Evolutionary conservation across 208 protist species (phyloP).

Genomic region (Naegleria fowleri): DNA sequence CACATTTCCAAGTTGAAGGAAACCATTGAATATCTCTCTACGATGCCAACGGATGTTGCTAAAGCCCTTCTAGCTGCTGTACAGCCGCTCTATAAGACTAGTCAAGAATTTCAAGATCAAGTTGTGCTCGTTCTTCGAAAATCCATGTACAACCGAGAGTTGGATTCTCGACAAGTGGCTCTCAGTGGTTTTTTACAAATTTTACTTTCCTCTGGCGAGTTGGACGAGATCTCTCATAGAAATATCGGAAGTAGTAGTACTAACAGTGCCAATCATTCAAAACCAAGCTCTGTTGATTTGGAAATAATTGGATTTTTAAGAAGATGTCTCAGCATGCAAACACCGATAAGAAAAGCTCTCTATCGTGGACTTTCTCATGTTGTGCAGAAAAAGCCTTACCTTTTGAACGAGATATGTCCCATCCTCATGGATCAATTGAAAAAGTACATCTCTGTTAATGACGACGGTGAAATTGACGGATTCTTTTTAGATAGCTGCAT

Average conservation of each 20-base stretch:
- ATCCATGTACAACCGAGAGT: background rate
- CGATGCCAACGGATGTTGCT: background rate
- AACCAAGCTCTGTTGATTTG: background rate
- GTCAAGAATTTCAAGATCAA: conserved; percentile 8
- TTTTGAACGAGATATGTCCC: background rate
- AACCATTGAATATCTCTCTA: background rate
- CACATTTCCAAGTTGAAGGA: background rate
- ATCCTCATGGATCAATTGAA: background rate
- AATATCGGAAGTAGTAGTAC: background rate
- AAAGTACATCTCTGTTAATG: background rate
- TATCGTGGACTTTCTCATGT: background rate
- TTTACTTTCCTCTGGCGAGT: background rate
- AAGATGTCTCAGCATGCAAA: conserved; percentile 13
- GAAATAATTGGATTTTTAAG: conserved; percentile 16
- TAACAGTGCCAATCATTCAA: background rate
- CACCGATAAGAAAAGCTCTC: background rate
- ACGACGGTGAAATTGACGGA: background rate
- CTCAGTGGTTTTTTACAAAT: conserved; percentile 17
- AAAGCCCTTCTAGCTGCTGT: background rate
- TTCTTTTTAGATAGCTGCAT: conserved; percentile 5
- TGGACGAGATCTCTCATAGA: background rate
- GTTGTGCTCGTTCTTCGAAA: background rate
- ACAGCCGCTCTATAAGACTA: background rate
- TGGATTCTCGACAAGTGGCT: background rate
- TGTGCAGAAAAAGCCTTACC: background rate